Base-by-base conservation (phyloP, 1,139 yeast genomes). In the Hanseniaspora gamundiae region DNA sequence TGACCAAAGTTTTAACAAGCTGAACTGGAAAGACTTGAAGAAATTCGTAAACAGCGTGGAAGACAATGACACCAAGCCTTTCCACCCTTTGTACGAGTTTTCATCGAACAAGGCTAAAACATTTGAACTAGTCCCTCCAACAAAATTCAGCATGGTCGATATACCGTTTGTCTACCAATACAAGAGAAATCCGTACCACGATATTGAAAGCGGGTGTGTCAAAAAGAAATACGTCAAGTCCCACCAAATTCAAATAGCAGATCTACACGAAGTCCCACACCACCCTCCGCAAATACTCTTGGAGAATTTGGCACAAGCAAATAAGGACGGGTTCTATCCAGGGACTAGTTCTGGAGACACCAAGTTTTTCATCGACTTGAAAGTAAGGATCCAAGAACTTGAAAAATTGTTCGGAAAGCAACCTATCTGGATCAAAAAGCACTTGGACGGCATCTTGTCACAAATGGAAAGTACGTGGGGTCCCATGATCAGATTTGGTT, bases 391-490 rank as follows among this genome's bases (percentile, higher is more conserved):
- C 19, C 69, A 68, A 11, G 68, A 76, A 50, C 60, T 91, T 22
- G 54, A 65, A 9, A 55, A 54, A 16, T 57, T 84, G 36, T 88
- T 88, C 59, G 78, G 69, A 0, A 57, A 69, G 45, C 76, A 91
- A 53, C 96, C 96, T 0, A 71, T 87, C 17, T 88, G 96, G 95
- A 72, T 91, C 1, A 71, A 96, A 48, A 74, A 81, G 48, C 94
- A 84, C 48, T 58, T 91, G 35, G 76, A 74, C 47, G 71, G 71
- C 48, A 64, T 83, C 38, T 68, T 77, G 2, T 59, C 62, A 3
- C 69, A 70, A 11, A 64, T 75, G 41, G 66, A 70, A 49, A 41
- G 42, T 2, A 27, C 42, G 4, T 44, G 47, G 33, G 44, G 44
- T 10, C 65, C 72, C 48, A 71, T 73, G 17, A 61, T 88, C 36